phyloP scores from a whole-genome alignment of 129 eudicot genomes.

The Tagetes patula region DNA sequence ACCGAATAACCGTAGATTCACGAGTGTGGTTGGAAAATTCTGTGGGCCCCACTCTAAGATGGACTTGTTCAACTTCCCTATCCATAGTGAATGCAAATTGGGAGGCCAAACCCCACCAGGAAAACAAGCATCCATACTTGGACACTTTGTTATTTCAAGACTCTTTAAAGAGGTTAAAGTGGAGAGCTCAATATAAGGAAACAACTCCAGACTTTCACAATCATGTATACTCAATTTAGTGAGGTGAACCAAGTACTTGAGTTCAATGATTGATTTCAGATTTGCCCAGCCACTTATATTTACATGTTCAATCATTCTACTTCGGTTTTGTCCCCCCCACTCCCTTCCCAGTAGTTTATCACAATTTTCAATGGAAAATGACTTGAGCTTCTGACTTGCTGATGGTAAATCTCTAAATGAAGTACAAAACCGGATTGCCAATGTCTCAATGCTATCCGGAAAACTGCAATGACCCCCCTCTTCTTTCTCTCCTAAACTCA shows the following conservation, averaged over 20 bases:
- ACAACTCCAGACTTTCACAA: constrained; percentile 10
- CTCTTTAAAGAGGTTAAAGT: not conserved
- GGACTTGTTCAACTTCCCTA: not conserved
- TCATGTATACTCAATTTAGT: not conserved
- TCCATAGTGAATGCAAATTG: not conserved
- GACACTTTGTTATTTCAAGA: not conserved
- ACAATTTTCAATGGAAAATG: not conserved
- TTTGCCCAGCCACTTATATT: not conserved
- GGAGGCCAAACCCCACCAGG: constrained; percentile 4
- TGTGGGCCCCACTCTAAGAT: not conserved
- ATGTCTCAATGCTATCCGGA: no score
- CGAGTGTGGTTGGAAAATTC: not conserved
- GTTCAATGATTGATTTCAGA: not conserved
- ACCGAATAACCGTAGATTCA: not conserved
- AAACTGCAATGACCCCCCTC: no score
- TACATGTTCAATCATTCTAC: not conserved
- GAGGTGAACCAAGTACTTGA: constrained; percentile 14
- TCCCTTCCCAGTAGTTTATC: not conserved
- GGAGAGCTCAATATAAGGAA: not conserved
- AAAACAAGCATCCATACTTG: not conserved
- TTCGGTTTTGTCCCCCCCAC: not conserved
- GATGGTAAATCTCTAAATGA: no score
- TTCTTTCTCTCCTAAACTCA: no score
- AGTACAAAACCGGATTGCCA: no score
- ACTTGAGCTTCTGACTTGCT: not conserved